Base-by-base conservation (phyloP, 2,329 filamentous ascomycete genomes). In the Paracamarosporium sp. region DNA sequence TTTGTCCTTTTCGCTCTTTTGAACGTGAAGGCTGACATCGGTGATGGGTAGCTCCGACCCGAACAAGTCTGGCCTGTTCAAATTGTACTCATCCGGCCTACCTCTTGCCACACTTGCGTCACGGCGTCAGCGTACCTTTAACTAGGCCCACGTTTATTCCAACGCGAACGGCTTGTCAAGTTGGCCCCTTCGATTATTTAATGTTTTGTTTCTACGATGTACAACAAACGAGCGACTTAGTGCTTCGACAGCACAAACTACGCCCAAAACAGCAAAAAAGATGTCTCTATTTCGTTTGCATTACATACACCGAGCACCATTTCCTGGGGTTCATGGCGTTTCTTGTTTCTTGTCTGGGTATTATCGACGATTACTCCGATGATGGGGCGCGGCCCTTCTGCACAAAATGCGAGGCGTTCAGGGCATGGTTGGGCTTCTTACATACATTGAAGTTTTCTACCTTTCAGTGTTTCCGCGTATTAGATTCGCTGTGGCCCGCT, bases 121-220 rank as follows among this genome's bases (percentile, higher is more conserved):
- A 55, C 36, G 48, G 45, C 43, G 45, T 62, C 55, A 56, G 54
- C 68, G 74, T 76, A 67, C 73, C 74, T 76, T 76, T 76, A 45
- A 60, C 56, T 76, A 76, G 74, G 73, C 70, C 60, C 74, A 76
- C 73, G 73, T 65, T 62, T 51, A 28, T 47, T 55, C 41, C 56
- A 47, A 63, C 59, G 55, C 50, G 59, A 57, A 58, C 60, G 35
- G 22, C 30, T 44, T 46, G 53, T 35, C 27, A 25, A 54, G 28
- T 33, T 22, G 24, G 20, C 50, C 45, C 43, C 54, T 56, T 51
- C 11, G 27, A 22, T 35, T 56, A 46, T 60, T 59, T 54, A 59
- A 59, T 59, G 52, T 59, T 36, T 59, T 40, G 50, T 31, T 50
- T 50, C 43, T 54, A 25, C 38, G 44, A 38, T 67, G 65, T 67